phyloP scores from a whole-genome alignment of 768 basidiomycete genomes.

The Favolaschia claudopus region DNA sequence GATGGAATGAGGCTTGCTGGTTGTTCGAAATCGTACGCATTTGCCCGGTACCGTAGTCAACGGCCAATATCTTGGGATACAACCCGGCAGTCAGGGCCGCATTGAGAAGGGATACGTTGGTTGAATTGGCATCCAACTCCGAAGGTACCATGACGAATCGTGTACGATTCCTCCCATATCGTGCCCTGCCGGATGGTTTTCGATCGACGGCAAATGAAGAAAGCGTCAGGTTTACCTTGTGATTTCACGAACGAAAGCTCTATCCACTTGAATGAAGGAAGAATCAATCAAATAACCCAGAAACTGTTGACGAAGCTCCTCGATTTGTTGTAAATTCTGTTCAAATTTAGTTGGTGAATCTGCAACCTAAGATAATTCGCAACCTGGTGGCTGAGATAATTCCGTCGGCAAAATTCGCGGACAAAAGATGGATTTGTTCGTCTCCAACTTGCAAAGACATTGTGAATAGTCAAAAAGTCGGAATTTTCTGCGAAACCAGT shows the following conservation, averaged over 20 bases:
- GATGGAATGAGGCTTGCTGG: conserved; percentile 82
- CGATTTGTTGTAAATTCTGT: conserved; percentile 93
- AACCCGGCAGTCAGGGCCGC: conserved; percentile 87
- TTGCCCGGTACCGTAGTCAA: conserved; percentile 68
- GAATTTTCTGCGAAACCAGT: conserved; percentile 72
- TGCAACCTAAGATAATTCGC: background rate
- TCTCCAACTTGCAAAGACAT: conserved; percentile 90
- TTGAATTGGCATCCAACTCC: conserved; percentile 73
- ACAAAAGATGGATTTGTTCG: conserved; percentile 68
- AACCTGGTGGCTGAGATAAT: conserved; percentile 87
- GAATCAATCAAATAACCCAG: conserved; percentile 91
- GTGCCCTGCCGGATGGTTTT: conserved; percentile 55
- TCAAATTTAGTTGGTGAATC: background rate
- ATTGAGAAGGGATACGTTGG: conserved; percentile 71
- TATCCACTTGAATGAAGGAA: conserved; percentile 77
- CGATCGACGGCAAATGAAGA: conserved; percentile 6
- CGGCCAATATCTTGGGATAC: conserved; percentile 86
- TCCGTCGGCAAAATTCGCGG: conserved; percentile 79
- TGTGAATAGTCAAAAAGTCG: conserved; percentile 93
- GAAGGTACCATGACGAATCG: conserved; percentile 81
- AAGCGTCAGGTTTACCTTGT: conserved; percentile 56
- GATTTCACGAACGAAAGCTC: conserved; percentile 71
- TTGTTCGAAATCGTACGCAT: conserved; percentile 86
- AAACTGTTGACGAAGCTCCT: conserved; percentile 93
- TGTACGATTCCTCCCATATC: conserved; percentile 76